Conservation (phyloP, 2,329 filamentous ascomycete species). For the Monosporascus sp. region DNA sequence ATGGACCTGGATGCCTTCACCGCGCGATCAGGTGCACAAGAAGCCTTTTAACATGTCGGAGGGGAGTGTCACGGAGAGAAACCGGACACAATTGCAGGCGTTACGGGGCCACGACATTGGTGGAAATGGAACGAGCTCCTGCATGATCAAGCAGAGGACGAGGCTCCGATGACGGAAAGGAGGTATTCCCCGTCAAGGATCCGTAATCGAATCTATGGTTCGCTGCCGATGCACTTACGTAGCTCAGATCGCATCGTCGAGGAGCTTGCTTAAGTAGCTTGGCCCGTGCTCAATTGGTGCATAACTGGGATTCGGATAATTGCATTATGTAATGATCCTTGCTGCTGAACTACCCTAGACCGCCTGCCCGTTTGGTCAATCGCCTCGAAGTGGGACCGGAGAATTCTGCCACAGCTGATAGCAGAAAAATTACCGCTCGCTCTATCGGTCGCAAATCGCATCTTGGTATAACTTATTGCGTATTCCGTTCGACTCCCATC, state of each 20-base stretch:
- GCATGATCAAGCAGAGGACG: too few relatives aligned
- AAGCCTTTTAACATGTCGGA: neutral
- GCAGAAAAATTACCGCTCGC: neutral
- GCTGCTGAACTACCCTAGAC: neutral
- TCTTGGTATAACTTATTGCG: neutral
- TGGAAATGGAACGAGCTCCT: too few relatives aligned
- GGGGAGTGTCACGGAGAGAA: too few relatives aligned
- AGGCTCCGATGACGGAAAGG: too few relatives aligned
- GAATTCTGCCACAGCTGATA: neutral
- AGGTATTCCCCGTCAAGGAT: too few relatives aligned
- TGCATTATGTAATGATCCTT: neutral
- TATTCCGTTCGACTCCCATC: neutral
- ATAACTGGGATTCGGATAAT: neutral
- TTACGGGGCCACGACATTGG: too few relatives aligned
- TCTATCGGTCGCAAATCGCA: neutral
- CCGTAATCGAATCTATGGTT: too few relatives aligned
- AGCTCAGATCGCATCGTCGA: too few relatives aligned
- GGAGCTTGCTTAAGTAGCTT: too few relatives aligned
- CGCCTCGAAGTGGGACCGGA: neutral
- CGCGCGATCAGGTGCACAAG: conserved; percentile 10
- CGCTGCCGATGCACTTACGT: too few relatives aligned
- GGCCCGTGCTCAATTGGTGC: too few relatives aligned
- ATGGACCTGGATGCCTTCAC: conserved; percentile 20
- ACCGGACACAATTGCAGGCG: too few relatives aligned
- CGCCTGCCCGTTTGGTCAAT: neutral